Percentiles rank a stretch among this genome's conserved stretches.
These are phyloP conservation scores for Monosporascus sp. DNA, from an alignment of 2,329 filamentous ascomycete genomes.

Conservation along the genomic window DNA sequence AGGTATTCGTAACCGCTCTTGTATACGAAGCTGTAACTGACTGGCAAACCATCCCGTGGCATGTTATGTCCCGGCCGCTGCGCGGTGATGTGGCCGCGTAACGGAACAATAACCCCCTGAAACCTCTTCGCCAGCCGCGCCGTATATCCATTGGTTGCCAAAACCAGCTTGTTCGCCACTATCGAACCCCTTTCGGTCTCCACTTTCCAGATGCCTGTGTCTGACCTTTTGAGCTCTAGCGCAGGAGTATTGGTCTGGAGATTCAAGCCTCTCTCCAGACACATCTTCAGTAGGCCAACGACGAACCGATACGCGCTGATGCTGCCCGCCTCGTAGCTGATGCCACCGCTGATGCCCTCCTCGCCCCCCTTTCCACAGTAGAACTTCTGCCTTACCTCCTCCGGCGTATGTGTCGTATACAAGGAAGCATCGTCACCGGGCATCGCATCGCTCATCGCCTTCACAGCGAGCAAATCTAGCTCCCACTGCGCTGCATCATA, in stretches of 20 bases:
- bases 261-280: slow-evolving; percentile 39
- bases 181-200: slow-evolving; percentile 39
- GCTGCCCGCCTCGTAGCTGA: slow-evolving; percentile 41
- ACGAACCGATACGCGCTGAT: slow-evolving; percentile 34
- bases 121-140: slow-evolving; percentile 37
- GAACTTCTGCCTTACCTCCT: slow-evolving; percentile 37
- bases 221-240: slow-evolving; percentile 12
- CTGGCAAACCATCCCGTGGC: slow-evolving; percentile 34
- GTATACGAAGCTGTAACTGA: slow-evolving; percentile 59
- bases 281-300: slow-evolving; percentile 40
- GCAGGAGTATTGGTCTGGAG: slow-evolving; percentile 49
- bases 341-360: slow-evolving; percentile 36
- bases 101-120: slow-evolving; percentile 42
- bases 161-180: slow-evolving; percentile 36
- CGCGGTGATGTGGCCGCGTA: slow-evolving; percentile 46
- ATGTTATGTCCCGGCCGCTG: slow-evolving; percentile 30
- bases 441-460: slow-evolving; percentile 39
- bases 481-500: slow-evolving; percentile 43
- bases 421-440: slow-evolving; percentile 34
- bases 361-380: slow-evolving; percentile 26
- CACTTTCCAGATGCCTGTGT: slow-evolving; percentile 30
- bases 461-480: slow-evolving; percentile 32
- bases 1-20: slow-evolving; percentile 61
- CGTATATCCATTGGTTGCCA: slow-evolving; percentile 52
- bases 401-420: slow-evolving; percentile 39